A percentile compares a stretch with the other conserved stretches of the same genome.
Conservation (phyloP, 2,329 filamentous ascomycete genomes). For the Neofusicoccum umdonicola region DNA sequence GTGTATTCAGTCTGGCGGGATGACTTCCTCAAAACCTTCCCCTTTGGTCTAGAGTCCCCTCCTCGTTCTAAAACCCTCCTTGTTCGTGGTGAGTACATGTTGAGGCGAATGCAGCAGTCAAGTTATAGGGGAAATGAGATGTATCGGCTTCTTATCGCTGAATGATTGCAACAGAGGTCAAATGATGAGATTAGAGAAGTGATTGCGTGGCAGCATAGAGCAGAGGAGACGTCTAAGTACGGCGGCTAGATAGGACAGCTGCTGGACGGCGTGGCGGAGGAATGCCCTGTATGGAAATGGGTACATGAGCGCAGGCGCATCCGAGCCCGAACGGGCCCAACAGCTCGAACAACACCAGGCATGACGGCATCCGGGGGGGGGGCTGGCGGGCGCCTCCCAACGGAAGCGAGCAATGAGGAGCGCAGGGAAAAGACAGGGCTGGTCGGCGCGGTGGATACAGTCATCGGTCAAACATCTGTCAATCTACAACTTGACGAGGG, state of each 20-base stretch:
- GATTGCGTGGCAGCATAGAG: conserved; percentile 37
- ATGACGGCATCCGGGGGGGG: conserved; percentile 10
- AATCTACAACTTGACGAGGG: conserved; percentile 16
- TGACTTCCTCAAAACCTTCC: conserved; percentile 9
- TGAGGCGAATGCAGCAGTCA: neutral
- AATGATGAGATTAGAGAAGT: conserved; percentile 17
- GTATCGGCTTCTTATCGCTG: conserved; percentile 1
- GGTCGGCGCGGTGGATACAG: neutral
- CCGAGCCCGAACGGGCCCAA: neutral
- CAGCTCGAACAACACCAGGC: neutral
- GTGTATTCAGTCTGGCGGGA: conserved; percentile 14
- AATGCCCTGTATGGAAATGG: conserved; percentile 3
- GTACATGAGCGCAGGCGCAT: conserved; percentile 9
- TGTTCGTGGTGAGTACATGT: conserved; percentile 16
- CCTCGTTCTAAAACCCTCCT: conserved; percentile 11
- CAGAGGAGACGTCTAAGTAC: conserved; percentile 16
- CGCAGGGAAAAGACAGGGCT: neutral
- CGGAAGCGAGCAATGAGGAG: conserved; percentile 14
- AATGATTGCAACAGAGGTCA: neutral
- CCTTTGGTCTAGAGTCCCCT: conserved; percentile 13
- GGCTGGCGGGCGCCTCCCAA: neutral
- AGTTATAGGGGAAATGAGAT: conserved; percentile 18
- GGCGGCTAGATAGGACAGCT: neutral
- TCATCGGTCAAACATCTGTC: conserved; percentile 13
- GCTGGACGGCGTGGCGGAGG: neutral